Percentiles rank a stretch among this genome's conserved stretches.
Evolutionary conservation across 768 basidiomycete species (phyloP).

Genomic region (Galerina sulciceps): DNA sequence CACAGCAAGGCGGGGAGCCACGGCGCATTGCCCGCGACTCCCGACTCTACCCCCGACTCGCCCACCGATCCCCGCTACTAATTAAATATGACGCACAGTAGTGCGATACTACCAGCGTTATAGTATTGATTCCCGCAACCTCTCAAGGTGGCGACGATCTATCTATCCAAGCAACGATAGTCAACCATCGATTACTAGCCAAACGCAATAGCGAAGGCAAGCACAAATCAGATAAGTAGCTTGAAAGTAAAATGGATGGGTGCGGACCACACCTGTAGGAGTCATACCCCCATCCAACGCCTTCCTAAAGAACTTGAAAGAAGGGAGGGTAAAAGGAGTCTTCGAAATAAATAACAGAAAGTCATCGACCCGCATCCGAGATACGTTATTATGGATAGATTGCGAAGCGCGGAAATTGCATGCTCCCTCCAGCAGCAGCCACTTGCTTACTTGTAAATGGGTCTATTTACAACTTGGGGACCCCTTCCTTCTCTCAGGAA

Average conservation of each 20-base stretch:
- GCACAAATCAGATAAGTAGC: neutral
- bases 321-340: slow-evolving; percentile 7
- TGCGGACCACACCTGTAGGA: slow-evolving; percentile 18
- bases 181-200: neutral
- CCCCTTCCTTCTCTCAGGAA: slow-evolving; percentile 11
- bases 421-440: slow-evolving; percentile 7
- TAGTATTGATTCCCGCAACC: neutral
- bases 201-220: neutral
- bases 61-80: slow-evolving; percentile 5
- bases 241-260: slow-evolving; percentile 31
- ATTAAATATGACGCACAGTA: slow-evolving; percentile 10
- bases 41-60: neutral
- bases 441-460: neutral
- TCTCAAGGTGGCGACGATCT: neutral
- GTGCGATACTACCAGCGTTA: slow-evolving; percentile 2
- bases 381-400: slow-evolving; percentile 30
- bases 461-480: slow-evolving; percentile 5
- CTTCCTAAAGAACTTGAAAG: neutral
- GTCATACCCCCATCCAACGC: neutral
- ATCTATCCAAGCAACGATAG: neutral
- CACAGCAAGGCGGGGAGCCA: neutral
- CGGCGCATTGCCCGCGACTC: neutral
- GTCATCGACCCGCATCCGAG: slow-evolving; percentile 22
- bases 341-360: slow-evolving; percentile 8
- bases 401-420: slow-evolving; percentile 26